Conservation (phyloP, 2,329 filamentous ascomycete species). For the Neofusicoccum parvum region DNA sequence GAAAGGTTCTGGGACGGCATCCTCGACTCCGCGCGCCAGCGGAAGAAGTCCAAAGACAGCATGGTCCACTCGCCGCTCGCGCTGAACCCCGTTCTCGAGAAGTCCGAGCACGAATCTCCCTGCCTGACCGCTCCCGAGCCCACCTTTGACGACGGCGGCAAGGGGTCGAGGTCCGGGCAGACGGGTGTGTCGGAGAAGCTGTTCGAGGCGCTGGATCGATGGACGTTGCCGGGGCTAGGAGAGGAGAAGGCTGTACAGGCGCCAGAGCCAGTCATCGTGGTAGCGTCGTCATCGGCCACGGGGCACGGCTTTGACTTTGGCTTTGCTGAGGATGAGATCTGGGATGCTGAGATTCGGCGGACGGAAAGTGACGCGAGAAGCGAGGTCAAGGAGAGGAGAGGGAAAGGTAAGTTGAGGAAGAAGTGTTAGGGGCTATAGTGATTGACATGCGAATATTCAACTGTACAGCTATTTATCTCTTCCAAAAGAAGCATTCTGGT, state of each 20-base stretch:
- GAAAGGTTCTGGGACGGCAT: slow-evolving; percentile 31
- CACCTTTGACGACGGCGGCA: not conserved
- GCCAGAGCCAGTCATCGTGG: not conserved
- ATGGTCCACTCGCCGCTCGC: slow-evolving; percentile 26
- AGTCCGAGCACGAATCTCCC: slow-evolving; percentile 7
- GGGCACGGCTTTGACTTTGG: slow-evolving; percentile 18
- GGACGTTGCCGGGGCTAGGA: not conserved
- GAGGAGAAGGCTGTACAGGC: not conserved
- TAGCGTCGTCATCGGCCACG: not conserved
- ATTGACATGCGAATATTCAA: not conserved
- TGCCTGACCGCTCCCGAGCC: not conserved
- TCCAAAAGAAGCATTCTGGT: too few relatives aligned
- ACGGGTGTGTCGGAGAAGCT: not conserved
- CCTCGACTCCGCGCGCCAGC: slow-evolving; percentile 31
- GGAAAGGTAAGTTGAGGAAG: not conserved
- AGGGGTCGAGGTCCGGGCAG: not conserved
- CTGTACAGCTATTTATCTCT: not conserved
- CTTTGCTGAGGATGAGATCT: slow-evolving; percentile 2
- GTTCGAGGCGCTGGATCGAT: slow-evolving; percentile 21
- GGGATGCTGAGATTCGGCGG: not conserved
- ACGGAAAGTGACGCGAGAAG: not conserved
- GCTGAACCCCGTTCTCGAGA: slow-evolving; percentile 19
- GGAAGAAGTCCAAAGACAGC: slow-evolving; percentile 23
- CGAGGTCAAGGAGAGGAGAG: not conserved
- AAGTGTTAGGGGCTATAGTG: not conserved